Evolutionary conservation across 1,284 basidiomycete species (phyloP).

Genomic region (Neotropicomus parvogracilis): DNA sequence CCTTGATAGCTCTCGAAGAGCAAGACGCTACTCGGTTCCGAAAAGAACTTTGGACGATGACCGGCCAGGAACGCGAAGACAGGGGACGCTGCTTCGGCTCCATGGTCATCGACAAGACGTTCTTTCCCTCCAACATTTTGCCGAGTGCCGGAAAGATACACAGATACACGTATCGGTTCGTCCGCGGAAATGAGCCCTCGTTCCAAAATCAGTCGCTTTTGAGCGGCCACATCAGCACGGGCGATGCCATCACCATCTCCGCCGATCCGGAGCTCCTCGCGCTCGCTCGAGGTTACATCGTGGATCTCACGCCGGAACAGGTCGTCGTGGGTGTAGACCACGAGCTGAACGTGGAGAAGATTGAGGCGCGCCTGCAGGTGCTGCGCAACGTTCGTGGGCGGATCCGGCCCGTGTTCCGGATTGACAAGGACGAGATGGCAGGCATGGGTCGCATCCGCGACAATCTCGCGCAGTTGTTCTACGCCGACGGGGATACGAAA

Average conservation of each 20-base stretch:
- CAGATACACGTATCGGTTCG: constrained; percentile 62
- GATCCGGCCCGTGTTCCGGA: constrained; percentile 59
- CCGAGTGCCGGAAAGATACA: constrained; percentile 44
- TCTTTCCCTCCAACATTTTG: constrained; percentile 19
- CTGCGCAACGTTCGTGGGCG: constrained; percentile 14
- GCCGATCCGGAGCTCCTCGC: constrained; percentile 83
- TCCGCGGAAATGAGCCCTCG: constrained; percentile 36
- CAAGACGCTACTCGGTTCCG: constrained; percentile 78
- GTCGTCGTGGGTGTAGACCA: constrained; percentile 83
- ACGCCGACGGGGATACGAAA: constrained; percentile 65
- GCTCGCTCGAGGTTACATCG: constrained; percentile 80
- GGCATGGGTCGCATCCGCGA: constrained; percentile 86
- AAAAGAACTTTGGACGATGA: constrained; percentile 93
- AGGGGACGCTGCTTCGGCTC: constrained; percentile 77
- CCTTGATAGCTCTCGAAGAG: constrained; percentile 84
- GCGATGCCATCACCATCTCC: constrained; percentile 84
- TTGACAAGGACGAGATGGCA: constrained; percentile 92
- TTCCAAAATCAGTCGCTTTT: constrained; percentile 45
- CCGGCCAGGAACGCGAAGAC: constrained; percentile 73
- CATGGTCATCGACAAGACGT: constrained; percentile 64
- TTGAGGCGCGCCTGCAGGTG: constrained; percentile 32
- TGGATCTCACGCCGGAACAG: constrained; percentile 60
- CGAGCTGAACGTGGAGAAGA: constrained; percentile 55
- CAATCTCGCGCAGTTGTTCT: constrained; percentile 89
- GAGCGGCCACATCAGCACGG: constrained; percentile 72